A percentile compares a stretch with the other conserved stretches of the same genome.
These are phyloP conservation scores for Chenopodium berlandieri DNA, from an alignment of 148 eudicot species.

Conservation along the genomic window DNA sequence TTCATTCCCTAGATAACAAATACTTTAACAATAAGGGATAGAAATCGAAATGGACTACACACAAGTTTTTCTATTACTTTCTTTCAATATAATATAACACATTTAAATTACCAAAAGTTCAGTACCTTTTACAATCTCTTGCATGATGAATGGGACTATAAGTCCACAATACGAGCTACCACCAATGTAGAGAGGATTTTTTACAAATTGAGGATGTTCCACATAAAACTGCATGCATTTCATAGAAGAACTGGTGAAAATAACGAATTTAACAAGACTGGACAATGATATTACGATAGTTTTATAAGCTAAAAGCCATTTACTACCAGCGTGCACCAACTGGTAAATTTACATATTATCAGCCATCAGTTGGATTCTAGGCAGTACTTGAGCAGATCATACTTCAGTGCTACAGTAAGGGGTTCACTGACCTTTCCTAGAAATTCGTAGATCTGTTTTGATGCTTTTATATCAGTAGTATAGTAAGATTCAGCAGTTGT, in stretches of 20 bases:
- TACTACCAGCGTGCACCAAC: background rate
- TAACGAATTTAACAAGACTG: background rate
- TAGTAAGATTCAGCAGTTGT: conserved; percentile 7
- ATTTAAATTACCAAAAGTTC: background rate
- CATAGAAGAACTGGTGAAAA: background rate
- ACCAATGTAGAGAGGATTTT: conserved; percentile 3
- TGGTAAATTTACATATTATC: background rate
- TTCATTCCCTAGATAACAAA: conserved; percentile 7
- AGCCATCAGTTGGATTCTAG: background rate
- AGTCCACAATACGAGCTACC: conserved; percentile 15
- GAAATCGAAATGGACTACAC: background rate
- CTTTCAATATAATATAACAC: background rate
- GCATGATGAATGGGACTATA: conserved; percentile 1
- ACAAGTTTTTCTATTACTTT: background rate
- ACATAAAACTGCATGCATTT: background rate
- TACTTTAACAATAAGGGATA: background rate
- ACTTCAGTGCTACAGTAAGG: background rate
- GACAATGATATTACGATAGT: background rate
- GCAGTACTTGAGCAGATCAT: background rate
- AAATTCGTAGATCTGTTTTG: conserved; percentile 10
- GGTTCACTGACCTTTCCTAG: conserved; percentile 3
- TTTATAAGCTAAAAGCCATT: background rate
- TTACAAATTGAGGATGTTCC: conserved; percentile 5
- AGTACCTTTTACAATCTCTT: conserved; percentile 2
- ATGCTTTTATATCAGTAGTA: background rate